Conservation (phyloP, 441 rosid species). For the Melastoma candidum region DNA sequence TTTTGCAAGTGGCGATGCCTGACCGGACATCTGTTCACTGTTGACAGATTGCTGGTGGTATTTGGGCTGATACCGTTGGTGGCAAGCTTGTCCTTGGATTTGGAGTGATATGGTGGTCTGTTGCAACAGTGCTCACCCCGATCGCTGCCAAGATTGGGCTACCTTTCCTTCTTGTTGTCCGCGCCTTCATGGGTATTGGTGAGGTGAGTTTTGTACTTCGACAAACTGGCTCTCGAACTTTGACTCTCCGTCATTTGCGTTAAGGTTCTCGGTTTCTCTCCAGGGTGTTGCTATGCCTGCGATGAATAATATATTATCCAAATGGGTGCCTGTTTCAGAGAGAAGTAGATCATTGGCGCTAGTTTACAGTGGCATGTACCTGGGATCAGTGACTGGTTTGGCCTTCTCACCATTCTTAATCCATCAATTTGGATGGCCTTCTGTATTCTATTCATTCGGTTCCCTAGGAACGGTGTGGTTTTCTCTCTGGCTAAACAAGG, state of each 20-base stretch:
- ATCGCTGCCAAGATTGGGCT: slow-evolving; percentile 79
- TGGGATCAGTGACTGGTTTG: slow-evolving; percentile 85
- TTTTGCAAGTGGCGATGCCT: background rate
- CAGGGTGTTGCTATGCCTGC: slow-evolving; percentile 99
- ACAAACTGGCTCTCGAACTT: too few species aligned
- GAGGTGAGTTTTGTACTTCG: slow-evolving; percentile 37
- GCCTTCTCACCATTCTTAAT: slow-evolving; percentile 87
- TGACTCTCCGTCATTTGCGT: background rate
- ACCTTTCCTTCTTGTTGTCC: slow-evolving; percentile 68
- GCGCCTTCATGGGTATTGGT: slow-evolving; percentile 91
- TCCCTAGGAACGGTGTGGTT: slow-evolving; percentile 89
- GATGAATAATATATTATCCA: slow-evolving; percentile 84
- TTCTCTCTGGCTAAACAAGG: slow-evolving; percentile 70
- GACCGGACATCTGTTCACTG: slow-evolving; percentile 8
- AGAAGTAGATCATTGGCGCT: slow-evolving; percentile 87
- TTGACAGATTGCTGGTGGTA: slow-evolving; percentile 84
- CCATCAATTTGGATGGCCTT: slow-evolving; percentile 91
- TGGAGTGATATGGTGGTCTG: slow-evolving; percentile 89
- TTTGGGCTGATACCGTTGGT: slow-evolving; percentile 91
- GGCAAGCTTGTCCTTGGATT: slow-evolving; percentile 78
- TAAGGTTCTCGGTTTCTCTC: slow-evolving; percentile 1
- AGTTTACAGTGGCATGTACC: slow-evolving; percentile 92
- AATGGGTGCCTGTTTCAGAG: slow-evolving; percentile 91
- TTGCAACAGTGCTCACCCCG: slow-evolving; percentile 77
- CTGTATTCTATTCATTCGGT: slow-evolving; percentile 88